A percentile compares a stretch with the other conserved stretches of the same genome.
Evolutionary conservation across 352 stramenopile species (phyloP).

Genomic region (Pythium volutum): DNA sequence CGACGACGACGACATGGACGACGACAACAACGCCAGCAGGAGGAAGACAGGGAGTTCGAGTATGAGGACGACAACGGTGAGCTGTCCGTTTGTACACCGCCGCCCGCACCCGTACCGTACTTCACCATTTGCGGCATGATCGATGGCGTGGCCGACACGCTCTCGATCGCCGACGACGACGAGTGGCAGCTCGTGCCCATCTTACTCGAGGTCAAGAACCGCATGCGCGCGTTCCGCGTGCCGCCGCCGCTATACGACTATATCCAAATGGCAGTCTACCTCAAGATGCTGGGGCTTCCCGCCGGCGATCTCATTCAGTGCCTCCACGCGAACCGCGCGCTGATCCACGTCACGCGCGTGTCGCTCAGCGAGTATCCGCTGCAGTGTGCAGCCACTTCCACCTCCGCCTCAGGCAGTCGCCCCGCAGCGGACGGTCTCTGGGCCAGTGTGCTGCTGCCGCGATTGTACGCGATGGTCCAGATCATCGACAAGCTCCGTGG

Average conservation of each 20-base stretch:
- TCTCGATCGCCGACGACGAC: constrained; percentile 51
- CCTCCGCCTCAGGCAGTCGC: not conserved
- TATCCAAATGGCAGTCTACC: constrained; percentile 78
- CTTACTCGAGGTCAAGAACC: constrained; percentile 80
- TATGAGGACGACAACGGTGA: not conserved
- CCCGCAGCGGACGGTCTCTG: constrained; percentile 37
- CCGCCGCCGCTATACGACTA: constrained; percentile 68
- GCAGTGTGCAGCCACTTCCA: not conserved
- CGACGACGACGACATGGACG: not conserved
- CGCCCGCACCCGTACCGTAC: constrained; percentile 13
- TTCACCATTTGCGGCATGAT: constrained; percentile 84
- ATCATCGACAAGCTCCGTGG: constrained; percentile 43
- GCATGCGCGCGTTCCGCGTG: constrained; percentile 52
- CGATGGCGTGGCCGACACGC: constrained; percentile 61
- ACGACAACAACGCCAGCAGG: not conserved
- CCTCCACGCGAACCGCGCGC: constrained; percentile 39
- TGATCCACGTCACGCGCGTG: constrained; percentile 55
- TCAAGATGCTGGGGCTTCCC: constrained; percentile 69
- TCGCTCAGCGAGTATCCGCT: constrained; percentile 45
- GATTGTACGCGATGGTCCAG: constrained; percentile 51
- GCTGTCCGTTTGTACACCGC: not conserved
- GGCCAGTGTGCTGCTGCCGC: constrained; percentile 57
- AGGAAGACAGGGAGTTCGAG: not conserved
- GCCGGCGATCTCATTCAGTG: constrained; percentile 74
- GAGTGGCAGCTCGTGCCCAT: constrained; percentile 60